Evolutionary conservation across 2,329 filamentous ascomycete genomes (phyloP), one percentile per base, ranked within the genome.

Genomic region (Rutstroemia sp.): DNA sequence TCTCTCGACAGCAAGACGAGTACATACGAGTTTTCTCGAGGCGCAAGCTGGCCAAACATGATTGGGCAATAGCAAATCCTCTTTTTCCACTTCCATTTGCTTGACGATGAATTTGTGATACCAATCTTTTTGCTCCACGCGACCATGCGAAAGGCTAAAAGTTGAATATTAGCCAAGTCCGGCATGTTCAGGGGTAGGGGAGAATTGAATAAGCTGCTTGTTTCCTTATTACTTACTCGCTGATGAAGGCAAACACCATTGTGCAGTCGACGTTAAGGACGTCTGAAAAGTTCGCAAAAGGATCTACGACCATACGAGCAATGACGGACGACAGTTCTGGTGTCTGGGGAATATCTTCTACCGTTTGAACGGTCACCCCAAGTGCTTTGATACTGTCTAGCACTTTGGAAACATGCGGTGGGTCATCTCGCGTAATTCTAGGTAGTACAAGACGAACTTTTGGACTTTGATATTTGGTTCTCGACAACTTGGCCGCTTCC

Each of bases 221-320:
- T 51, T 10, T 55, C n/a, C 4, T 14, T 25, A 16, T 16, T 56
- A 56, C 53, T 56, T 27, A 56, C 63, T 89, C 86, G 3, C 83
- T 87, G 2, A 85, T 79, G 18, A 88, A 73, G 4, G 85, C 85
- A 5, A 89, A 77, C 1, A 89, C 75, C 54, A 88, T 78, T 0
- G 86, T 88, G 66, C 79, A 82, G 66, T 83, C 80, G 54, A 83
- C 74, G 62, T 83, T 82, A 18, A 82, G 64, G 0, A 70, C 74
- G 2, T 72, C 60, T 1, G 76, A 73, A 30, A 77, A 69, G 5
- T 63, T 62, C 3, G 70, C 64, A 6, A 70, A 72, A 7, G 68
- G 67, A 59, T 75, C 71, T 34, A 72, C 64, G 21, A 73, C 67
- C 42, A 78, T 72, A 67, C 38, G 56, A 16, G 56, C 23, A 9